phyloP scores from a whole-genome alignment of 768 basidiomycete genomes.

The Boletellus emodensis region DNA sequence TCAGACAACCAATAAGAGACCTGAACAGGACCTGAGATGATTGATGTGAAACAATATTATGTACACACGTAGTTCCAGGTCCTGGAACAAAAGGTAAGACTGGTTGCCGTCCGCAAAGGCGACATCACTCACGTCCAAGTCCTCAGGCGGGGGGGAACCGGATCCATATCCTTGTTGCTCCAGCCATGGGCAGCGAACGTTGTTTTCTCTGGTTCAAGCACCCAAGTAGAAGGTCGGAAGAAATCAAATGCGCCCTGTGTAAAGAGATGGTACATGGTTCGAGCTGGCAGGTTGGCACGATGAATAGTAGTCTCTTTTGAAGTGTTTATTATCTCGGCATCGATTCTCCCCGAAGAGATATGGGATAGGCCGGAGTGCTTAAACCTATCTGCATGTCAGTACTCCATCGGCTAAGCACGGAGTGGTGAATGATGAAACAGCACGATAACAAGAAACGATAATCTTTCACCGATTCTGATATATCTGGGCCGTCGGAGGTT shows the following conservation, averaged over 20 bases:
- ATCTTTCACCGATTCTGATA: background rate
- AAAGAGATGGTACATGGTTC: conserved; percentile 6
- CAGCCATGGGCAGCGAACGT: conserved; percentile 54
- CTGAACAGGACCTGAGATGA: conserved; percentile 1
- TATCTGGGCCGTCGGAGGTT: no score
- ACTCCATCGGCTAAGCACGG: no score
- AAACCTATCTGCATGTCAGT: background rate
- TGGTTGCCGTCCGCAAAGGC: background rate
- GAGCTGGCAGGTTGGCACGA: background rate
- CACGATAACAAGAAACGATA: background rate
- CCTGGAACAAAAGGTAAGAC: conserved; percentile 6
- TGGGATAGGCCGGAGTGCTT: background rate
- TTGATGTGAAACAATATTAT: conserved; percentile 31
- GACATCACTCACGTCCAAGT: conserved; percentile 50
- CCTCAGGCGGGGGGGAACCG: conserved; percentile 54
- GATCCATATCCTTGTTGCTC: conserved; percentile 77
- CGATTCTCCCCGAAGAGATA: background rate
- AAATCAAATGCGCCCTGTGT: conserved; percentile 1
- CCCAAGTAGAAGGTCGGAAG: conserved; percentile 21
- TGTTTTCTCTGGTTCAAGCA: conserved; percentile 41
- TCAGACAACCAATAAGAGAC: conserved; percentile 28
- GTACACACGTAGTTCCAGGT: conserved; percentile 66
- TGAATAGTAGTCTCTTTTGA: conserved; percentile 5
- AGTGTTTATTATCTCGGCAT: conserved; percentile 4
- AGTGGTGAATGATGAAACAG: no score